A percentile compares a stretch with the other conserved stretches of the same genome.
phyloP scores from a whole-genome alignment of 1,139 yeast species.

The Pichia cactophila region DNA sequence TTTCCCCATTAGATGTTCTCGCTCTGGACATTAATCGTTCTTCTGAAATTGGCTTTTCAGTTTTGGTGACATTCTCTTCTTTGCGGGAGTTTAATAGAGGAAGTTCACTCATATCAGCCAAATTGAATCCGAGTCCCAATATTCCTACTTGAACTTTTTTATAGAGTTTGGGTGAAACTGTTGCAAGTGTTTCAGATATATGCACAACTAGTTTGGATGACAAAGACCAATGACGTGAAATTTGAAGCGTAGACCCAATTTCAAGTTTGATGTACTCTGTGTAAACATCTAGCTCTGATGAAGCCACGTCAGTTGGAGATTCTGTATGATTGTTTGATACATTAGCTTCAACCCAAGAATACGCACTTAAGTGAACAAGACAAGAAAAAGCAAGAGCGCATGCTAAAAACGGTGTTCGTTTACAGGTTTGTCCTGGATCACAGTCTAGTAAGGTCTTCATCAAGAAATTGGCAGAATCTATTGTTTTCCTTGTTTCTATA shows the following conservation, averaged over 20 bases:
- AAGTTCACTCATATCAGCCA: background rate
- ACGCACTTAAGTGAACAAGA: constrained; percentile 42
- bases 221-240: constrained; percentile 41
- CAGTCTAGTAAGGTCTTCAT: constrained; percentile 40
- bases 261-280: constrained; percentile 43
- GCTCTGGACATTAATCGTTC: background rate
- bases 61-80: background rate
- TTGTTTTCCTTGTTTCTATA: constrained; percentile 43
- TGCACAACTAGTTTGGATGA: constrained; percentile 41
- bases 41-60: background rate
- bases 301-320: constrained; percentile 15
- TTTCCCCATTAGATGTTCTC: background rate
- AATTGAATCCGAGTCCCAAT: constrained; percentile 17
- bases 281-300: constrained; percentile 36
- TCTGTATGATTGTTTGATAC: constrained; percentile 10
- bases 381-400: constrained; percentile 46
- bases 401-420: constrained; percentile 42
- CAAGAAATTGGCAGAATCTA: constrained; percentile 44
- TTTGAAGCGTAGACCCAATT: constrained; percentile 39
- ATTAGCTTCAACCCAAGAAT: constrained; percentile 39
- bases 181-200: constrained; percentile 33
- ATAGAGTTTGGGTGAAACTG: constrained; percentile 26
- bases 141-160: constrained; percentile 22
- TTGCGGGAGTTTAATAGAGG: background rate
- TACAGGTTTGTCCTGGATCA: constrained; percentile 33